Evolutionary conservation across 2,329 filamentous ascomycete genomes (phyloP), one percentile per base, ranked within the genome.

Genomic region (Colletotrichum melonis): DNA sequence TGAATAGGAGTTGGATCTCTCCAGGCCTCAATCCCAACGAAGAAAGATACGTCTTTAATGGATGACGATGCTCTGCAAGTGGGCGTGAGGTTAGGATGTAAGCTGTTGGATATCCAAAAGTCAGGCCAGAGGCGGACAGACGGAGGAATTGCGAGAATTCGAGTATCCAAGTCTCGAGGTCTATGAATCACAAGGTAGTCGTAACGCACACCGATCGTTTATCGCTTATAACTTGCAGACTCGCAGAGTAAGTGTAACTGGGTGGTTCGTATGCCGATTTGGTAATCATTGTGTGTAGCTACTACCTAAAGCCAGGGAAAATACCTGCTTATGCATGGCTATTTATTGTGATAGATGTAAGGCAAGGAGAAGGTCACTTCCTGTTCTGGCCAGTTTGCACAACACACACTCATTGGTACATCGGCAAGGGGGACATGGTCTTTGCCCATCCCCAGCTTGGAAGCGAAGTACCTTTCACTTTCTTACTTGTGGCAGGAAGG

Each of bases 31-130:
- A 32, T 63, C 71, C 49, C 71, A 73, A 73, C 71, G 71, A 60
- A 70, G 67, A 60, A 26, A 59, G 54, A 59, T 62, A 66, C 56
- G 16, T 49, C 9, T 56, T 65, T 19, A 24, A 62, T 5, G 16
- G 38, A 70, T 57, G 49, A 32, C 11, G 59, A 30, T 66, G 32
- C 32, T 26, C 55, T 30, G 19, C 35, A 26, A 32, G 52, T 52
- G 67, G 71, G 67, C 59, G 67, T 73, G 67, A 70, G 67, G 70
- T 49, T 65, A 73, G 69, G 57, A 42, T 63, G 35, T 24, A 55
- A 32, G 58, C 46, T 19, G 12, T 42, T 42, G 38, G 38, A 42
- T 42, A 14, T 14, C 7, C 38, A 19, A 24, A 35, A 49, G 59
- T 22, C 32, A 65, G 59, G n/a, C 60, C 54, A 64, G 26, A 49